These are phyloP conservation scores for Amaranthus palmeri DNA, from an alignment of 148 eudicot genomes.

Conservation along the genomic window DNA sequence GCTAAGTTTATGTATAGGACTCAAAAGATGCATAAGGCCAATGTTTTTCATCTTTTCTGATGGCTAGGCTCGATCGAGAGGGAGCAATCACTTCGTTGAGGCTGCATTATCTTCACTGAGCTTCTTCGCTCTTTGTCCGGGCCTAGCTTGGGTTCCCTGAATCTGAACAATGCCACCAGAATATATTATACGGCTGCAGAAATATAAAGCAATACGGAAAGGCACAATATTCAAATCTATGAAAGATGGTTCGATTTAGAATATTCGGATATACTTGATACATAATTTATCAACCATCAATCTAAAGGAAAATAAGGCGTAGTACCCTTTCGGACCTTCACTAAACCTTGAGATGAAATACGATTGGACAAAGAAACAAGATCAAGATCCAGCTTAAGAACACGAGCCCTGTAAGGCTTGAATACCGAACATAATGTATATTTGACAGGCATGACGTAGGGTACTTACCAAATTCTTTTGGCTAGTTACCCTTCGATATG, in stretches of 20 bases:
- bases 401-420: too few relatives aligned
- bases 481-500: constrained; percentile 60
- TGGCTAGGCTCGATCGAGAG: background rate
- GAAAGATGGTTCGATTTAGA: too few relatives aligned
- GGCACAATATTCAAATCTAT: background rate
- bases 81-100: constrained; percentile 22
- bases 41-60: background rate
- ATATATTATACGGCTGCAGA: background rate
- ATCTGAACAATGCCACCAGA: constrained; percentile 11
- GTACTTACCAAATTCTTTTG: constrained; percentile 63
- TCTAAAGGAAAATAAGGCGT: too few relatives aligned
- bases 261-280: background rate
- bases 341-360: too few relatives aligned
- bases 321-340: too few relatives aligned
- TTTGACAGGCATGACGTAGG: background rate
- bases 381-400: too few relatives aligned
- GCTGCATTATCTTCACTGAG: constrained; percentile 39
- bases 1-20: constrained; percentile 4
- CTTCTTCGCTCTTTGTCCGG: constrained; percentile 42
- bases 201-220: background rate
- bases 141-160: constrained; percentile 53
- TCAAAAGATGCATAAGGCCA: background rate
- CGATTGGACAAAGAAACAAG: too few relatives aligned
- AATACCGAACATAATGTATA: background rate
- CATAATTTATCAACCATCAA: background rate